Evolutionary conservation across 352 stramenopile genomes (phyloP), one percentile per base, ranked within the genome.

Genomic region (Aphanomyces euteiches): DNA sequence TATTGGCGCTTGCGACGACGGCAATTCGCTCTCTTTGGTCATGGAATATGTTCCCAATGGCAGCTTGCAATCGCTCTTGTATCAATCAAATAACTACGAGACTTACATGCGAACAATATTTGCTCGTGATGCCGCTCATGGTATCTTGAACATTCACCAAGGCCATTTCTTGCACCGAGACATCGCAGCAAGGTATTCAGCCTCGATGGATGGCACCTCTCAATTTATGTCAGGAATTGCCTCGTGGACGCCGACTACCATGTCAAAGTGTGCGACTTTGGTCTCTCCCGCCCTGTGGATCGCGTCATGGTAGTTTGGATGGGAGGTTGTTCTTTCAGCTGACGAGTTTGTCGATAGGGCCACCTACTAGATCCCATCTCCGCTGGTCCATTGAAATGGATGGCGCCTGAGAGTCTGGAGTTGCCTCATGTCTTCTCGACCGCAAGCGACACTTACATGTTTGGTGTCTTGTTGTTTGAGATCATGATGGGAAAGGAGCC

Each of bases 381-480:
- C 17, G 88, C 87, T 39, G 84, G 84, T 1, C 82, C 84, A n/a
- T 73, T 91, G 38, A 91, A 91, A 60, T 91, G 82, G 82, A 91
- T 90, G 84, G 82, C 84, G 0, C 84, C 84, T 7, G 84, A 91
- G 64, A 90, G 81, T 0, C 78, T 89, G 5, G 61, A 81, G 13
- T 78, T 83, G 17, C 84, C 84, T 6, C 81, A 91, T 53, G 45
- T 90, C 3, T 91, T 90, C 66, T 91, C 84, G 3, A 83, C 76
- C n/a, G 81, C 82, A 37, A 89, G 80, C 15, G 84, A 91, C 71
- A 77, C 81, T 65, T 91, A 89, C 76, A 91, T 91, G 84, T 91
- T 90, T 34, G 84, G 84, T 4, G 80, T 90, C 15, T 64, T 91
- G 17, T 70, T 91, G 47, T 91, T 85, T 71, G 84, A 91, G 59